Conservation (phyloP, 345 rosid genomes). For the Psidium guajava region DNA sequence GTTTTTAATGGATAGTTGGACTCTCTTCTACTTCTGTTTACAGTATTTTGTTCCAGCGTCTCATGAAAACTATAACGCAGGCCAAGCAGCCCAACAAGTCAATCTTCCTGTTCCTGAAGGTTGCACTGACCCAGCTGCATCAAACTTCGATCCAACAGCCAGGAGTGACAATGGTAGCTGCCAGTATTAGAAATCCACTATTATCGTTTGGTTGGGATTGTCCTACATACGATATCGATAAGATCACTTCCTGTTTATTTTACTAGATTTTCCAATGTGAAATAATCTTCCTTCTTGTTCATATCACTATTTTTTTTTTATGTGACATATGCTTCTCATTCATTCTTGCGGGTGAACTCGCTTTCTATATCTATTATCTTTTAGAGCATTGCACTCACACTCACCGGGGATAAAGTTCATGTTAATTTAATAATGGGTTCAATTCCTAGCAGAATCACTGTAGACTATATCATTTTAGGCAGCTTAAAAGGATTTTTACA, state of each 20-base stretch:
- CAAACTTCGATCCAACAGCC: constrained; percentile 9
- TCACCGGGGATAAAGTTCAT: neutral
- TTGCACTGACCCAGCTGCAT: constrained; percentile 6
- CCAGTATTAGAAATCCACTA: neutral
- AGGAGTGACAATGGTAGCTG: constrained; percentile 12
- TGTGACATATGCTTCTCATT: neutral
- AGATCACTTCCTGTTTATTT: neutral
- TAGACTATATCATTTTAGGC: neutral
- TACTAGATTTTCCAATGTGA: neutral
- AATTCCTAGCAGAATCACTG: neutral
- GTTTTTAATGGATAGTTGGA: neutral
- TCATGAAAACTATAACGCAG: neutral
- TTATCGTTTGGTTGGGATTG: neutral
- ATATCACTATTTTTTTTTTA: neutral
- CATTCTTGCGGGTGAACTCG: neutral
- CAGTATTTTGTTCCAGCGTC: neutral
- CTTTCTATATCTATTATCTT: neutral
- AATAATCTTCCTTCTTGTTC: neutral
- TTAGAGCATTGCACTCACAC: neutral
- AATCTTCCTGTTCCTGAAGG: constrained; percentile 6
- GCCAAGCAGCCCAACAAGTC: constrained; percentile 12
- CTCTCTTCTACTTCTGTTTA: neutral
- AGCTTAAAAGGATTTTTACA: neutral
- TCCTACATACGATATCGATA: neutral
- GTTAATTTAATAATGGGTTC: neutral